phyloP scores from a whole-genome alignment of 768 basidiomycete genomes.

The Mycena alexandri region DNA sequence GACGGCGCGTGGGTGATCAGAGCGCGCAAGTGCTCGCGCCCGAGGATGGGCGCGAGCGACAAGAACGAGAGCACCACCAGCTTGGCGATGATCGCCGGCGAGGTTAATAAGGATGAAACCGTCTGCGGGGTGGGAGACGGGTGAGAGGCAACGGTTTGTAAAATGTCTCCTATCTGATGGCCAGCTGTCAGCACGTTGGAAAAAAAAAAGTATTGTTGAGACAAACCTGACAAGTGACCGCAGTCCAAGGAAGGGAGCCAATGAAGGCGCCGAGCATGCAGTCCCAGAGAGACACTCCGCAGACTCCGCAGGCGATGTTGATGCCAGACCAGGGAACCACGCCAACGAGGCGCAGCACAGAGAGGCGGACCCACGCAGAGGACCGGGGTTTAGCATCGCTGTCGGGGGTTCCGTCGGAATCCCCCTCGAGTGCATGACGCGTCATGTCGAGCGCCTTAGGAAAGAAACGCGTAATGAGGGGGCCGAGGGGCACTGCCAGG shows the following conservation, averaged over 20 bases:
- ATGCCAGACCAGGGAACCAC: constrained; percentile 98
- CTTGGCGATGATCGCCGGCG: constrained; percentile 87
- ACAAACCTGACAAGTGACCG: constrained; percentile 88
- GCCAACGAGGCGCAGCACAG: constrained; percentile 90
- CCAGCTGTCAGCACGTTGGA: constrained; percentile 21
- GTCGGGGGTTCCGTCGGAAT: constrained; percentile 55
- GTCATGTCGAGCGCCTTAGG: constrained; percentile 90
- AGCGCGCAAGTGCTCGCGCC: constrained; percentile 72
- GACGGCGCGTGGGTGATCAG: constrained; percentile 57
- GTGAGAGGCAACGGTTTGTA: constrained; percentile 84
- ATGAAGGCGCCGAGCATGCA: constrained; percentile 88
- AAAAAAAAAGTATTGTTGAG: not conserved
- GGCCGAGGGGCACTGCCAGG: constrained; percentile 86
- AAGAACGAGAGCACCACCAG: constrained; percentile 86
- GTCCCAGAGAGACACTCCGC: constrained; percentile 80
- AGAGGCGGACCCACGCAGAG: constrained; percentile 85
- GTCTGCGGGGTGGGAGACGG: constrained; percentile 80
- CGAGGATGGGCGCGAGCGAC: constrained; percentile 89
- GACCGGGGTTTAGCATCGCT: constrained; percentile 50
- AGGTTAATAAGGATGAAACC: constrained; percentile 86
- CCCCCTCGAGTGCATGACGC: constrained; percentile 81
- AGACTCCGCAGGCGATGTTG: constrained; percentile 96
- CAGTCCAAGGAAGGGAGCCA: constrained; percentile 89
- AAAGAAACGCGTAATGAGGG: constrained; percentile 83
- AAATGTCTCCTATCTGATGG: constrained; percentile 83